phyloP scores from a whole-genome alignment of 2,329 filamentous ascomycete genomes.

The Helminthosporium solani region DNA sequence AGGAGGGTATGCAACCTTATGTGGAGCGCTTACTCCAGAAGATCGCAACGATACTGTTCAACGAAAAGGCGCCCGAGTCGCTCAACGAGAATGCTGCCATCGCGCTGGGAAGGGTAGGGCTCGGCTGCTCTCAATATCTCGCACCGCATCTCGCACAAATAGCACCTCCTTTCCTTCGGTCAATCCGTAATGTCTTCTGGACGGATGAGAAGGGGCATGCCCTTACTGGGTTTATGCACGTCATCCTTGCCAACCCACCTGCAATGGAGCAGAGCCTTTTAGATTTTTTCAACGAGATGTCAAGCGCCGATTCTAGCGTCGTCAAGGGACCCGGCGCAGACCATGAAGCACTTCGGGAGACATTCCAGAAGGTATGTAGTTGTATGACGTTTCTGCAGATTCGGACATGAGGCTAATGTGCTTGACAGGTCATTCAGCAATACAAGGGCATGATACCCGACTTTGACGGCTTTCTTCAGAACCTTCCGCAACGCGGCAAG shows the following conservation, averaged over 20 bases:
- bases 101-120: conserved; percentile 81
- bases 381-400: not conserved
- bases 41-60: conserved; percentile 79
- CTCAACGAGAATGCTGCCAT: conserved; percentile 94
- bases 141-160: conserved; percentile 78
- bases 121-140: conserved; percentile 73
- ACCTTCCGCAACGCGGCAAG: conserved; percentile 48
- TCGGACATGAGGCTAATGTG: conserved; percentile 15
- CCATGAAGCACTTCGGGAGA: conserved; percentile 65
- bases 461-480: conserved; percentile 53
- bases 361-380: conserved; percentile 71
- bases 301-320: conserved; percentile 62
- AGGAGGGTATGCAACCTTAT: conserved; percentile 71
- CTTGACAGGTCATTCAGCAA: conserved; percentile 49
- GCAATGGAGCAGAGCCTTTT: conserved; percentile 85
- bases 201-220: conserved; percentile 94
- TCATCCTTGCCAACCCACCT: conserved; percentile 83
- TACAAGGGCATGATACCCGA: conserved; percentile 58
- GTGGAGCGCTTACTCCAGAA: conserved; percentile 74
- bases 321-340: conserved; percentile 58
- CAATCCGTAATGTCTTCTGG: conserved; percentile 81
- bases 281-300: conserved; percentile 81
- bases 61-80: conserved; percentile 79
- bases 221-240: conserved; percentile 82
- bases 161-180: conserved; percentile 75